A percentile compares a stretch with the other conserved stretches of the same genome.
Conservation (phyloP, 2,329 filamentous ascomycete genomes). For the Sporothrix inflata region DNA sequence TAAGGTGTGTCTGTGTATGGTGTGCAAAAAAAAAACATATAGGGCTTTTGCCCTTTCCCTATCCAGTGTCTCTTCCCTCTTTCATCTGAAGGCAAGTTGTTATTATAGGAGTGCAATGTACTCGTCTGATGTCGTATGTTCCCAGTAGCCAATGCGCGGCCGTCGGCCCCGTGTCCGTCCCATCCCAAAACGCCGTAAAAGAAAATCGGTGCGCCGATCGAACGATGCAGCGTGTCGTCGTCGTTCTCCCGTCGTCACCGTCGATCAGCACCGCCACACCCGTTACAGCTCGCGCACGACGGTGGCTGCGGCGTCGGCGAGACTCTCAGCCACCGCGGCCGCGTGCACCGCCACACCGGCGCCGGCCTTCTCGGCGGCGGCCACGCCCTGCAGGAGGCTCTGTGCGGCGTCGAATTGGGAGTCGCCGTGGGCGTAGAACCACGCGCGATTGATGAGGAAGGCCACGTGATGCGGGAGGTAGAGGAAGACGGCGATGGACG, state of each 20-base stretch:
- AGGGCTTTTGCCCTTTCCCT: neutral
- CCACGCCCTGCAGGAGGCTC: constrained; percentile 44
- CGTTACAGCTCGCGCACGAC: constrained; percentile 46
- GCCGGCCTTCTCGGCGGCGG: constrained; percentile 42
- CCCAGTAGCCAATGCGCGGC: neutral
- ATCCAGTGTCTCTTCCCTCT: neutral
- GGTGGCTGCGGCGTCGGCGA: constrained; percentile 37
- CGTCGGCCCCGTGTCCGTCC: neutral
- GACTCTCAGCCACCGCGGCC: constrained; percentile 37
- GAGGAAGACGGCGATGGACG: constrained; percentile 81
- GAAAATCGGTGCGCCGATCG: neutral
- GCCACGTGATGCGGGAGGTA: constrained; percentile 92
- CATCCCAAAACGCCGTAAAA: constrained; percentile 6
- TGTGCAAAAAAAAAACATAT: neutral
- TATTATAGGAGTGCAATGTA: neutral
- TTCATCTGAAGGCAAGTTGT: neutral
- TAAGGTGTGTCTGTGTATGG: neutral
- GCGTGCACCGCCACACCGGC: constrained; percentile 46
- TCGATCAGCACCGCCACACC: neutral
- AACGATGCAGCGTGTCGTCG: neutral
- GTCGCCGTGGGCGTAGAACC: constrained; percentile 94
- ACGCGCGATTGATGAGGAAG: constrained; percentile 80
- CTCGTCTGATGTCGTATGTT: neutral
- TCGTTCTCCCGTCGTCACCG: neutral
- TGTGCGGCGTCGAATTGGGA: constrained; percentile 49